These are phyloP conservation scores for Podaxis sp. DNA, from an alignment of 768 basidiomycete genomes.

Conservation along the genomic window DNA sequence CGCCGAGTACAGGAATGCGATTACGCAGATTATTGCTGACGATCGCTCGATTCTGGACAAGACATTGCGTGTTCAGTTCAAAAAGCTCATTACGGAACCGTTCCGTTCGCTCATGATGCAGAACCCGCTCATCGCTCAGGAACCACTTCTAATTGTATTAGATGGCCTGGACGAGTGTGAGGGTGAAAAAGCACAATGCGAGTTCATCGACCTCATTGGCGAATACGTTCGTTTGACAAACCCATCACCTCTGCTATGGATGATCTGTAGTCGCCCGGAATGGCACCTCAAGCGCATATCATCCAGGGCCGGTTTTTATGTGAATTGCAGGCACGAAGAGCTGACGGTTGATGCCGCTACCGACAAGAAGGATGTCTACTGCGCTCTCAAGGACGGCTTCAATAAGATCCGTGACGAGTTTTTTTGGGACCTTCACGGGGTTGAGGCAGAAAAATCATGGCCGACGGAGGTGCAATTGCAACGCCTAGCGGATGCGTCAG, in stretches of 20 bases:
- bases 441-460: background rate
- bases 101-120: background rate
- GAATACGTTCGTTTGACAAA: background rate
- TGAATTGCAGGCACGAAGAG: background rate
- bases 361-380: background rate
- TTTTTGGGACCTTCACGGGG: background rate
- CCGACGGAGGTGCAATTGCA: background rate
- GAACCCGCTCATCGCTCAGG: no score
- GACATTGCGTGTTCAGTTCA: conserved; percentile 2
- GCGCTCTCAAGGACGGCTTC: no score
- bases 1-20: background rate
- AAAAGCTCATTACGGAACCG: conserved; percentile 5
- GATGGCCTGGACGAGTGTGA: conserved; percentile 17
- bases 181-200: background rate
- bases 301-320: background rate
- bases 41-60: conserved; percentile 9
- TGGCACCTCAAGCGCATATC: background rate
- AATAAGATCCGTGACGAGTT: no score
- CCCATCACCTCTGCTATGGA: conserved; percentile 1
- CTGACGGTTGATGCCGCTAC: background rate
- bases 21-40: background rate
- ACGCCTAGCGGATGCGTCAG: background rate
- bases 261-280: conserved; percentile 7
- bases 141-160: conserved; percentile 2
- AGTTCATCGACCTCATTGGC: background rate